Conservation (phyloP, 805 yeast genomes). For the Metschnikowia lunata region DNA sequence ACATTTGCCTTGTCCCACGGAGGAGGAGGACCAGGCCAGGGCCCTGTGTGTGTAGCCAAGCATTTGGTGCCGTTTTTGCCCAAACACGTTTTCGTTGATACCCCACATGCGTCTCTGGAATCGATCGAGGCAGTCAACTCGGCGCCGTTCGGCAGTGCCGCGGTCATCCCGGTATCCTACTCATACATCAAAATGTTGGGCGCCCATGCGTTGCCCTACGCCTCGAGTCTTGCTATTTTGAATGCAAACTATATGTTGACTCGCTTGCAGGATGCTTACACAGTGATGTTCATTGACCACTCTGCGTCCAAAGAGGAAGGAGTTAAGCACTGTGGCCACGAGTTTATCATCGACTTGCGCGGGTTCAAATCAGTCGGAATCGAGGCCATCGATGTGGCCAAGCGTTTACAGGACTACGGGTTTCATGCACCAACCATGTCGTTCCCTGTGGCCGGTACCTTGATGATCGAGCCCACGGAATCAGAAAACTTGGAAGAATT, state of each 20-base stretch:
- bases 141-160: constrained; percentile 95
- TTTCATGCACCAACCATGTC: constrained; percentile 99
- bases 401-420: constrained; percentile 95
- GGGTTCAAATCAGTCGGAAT: constrained; percentile 74
- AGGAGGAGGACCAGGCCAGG: constrained; percentile 99
- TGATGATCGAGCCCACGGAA: constrained; percentile 98
- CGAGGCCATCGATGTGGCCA: constrained; percentile 95
- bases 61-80: constrained; percentile 84
- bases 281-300: constrained; percentile 67
- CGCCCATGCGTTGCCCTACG: constrained; percentile 71
- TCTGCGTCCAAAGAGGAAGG: constrained; percentile 37
- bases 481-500: constrained; percentile 84
- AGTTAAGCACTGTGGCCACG: constrained; percentile 87
- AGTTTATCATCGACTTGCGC: constrained; percentile 88
- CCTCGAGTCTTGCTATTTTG: constrained; percentile 87
- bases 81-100: constrained; percentile 56
- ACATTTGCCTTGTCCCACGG: constrained; percentile 98
- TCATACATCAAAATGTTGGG: constrained; percentile 95
- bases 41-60: constrained; percentile 89
- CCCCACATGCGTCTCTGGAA: constrained; percentile 45
- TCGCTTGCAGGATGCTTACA: constrained; percentile 64
- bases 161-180: constrained; percentile 89
- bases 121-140: constrained; percentile 77
- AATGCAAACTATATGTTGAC: constrained; percentile 95
- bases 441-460: constrained; percentile 95